phyloP scores from a whole-genome alignment of 1,284 basidiomycete genomes.

The Sphagnurus paluster region DNA sequence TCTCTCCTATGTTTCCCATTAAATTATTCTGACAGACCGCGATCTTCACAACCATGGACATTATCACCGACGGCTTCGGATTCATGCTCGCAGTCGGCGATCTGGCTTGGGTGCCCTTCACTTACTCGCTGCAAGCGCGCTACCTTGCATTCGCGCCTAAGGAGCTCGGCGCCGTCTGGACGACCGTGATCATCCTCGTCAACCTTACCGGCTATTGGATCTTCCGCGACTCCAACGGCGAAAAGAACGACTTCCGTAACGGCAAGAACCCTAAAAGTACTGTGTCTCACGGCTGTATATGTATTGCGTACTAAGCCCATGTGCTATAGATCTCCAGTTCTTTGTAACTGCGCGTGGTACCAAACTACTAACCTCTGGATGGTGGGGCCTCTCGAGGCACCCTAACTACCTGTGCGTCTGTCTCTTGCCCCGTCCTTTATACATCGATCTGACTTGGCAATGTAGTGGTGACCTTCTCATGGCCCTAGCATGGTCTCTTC shows the following conservation, averaged over 20 bases:
- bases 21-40: constrained; percentile 54
- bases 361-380: constrained; percentile 91
- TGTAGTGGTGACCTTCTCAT: constrained; percentile 83
- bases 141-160: constrained; percentile 89
- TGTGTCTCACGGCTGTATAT: constrained; percentile 19
- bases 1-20: constrained; percentile 1
- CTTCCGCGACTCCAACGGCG: constrained; percentile 87
- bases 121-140: constrained; percentile 91
- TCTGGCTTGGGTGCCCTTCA: constrained; percentile 93
- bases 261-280: constrained; percentile 93
- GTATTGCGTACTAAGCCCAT: constrained; percentile 2
- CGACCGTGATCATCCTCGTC: constrained; percentile 62
- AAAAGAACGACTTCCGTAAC: constrained; percentile 96
- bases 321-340: constrained; percentile 65
- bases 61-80: constrained; percentile 96
- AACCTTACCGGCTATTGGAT: constrained; percentile 88
- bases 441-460: constrained; percentile 1
- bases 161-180: constrained; percentile 71
- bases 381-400: constrained; percentile 96
- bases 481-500: constrained; percentile 93
- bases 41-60: constrained; percentile 96
- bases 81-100: constrained; percentile 98
- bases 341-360: constrained; percentile 87
- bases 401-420: constrained; percentile 84
- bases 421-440: neutral